Evolutionary conservation across 768 basidiomycete genomes (phyloP).

Genomic region (Pisolithus marmoratus): DNA sequence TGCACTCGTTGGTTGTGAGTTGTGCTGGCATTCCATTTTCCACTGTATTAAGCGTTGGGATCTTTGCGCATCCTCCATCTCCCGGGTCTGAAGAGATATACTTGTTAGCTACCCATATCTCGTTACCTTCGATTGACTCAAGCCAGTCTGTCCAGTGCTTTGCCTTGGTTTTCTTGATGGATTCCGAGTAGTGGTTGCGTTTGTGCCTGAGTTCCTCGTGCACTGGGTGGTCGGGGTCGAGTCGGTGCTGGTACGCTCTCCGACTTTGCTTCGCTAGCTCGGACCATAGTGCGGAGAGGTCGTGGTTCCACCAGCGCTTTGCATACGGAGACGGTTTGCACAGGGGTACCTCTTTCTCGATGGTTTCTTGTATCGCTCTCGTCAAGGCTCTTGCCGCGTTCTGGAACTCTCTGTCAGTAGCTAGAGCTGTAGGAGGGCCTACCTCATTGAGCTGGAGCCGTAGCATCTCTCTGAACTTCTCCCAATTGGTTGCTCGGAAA

Average conservation of each 20-base stretch:
- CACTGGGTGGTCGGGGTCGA: constrained; percentile 14
- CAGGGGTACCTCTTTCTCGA: constrained; percentile 14
- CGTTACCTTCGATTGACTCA: constrained; percentile 6
- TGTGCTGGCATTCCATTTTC: too few species aligned
- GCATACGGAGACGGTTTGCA: constrained; percentile 13
- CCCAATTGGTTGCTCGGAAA: constrained; percentile 5
- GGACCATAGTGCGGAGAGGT: too few species aligned
- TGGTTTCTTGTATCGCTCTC: constrained; percentile 15
- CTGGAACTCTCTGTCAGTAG: too few species aligned
- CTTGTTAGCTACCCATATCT: constrained; percentile 21
- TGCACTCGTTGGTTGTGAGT: constrained; percentile 14
- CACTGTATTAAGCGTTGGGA: too few species aligned
- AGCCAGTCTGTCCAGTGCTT: constrained; percentile 22
- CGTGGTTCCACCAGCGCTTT: constrained; percentile 32
- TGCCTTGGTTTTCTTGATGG: constrained; percentile 15
- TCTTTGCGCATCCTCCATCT: neutral
- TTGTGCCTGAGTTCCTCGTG: constrained; percentile 12
- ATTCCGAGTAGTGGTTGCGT: constrained; percentile 11
- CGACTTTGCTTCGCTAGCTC: too few species aligned
- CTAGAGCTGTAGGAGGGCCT: too few species aligned
- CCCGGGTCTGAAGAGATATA: constrained; percentile 12
- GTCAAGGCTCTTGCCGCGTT: too few species aligned
- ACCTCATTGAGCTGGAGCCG: neutral
- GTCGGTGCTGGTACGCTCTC: constrained; percentile 3
- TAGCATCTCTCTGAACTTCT: constrained; percentile 1